Base-by-base conservation (phyloP, 1,284 basidiomycete genomes). In the Ceratobasidium sp. region DNA sequence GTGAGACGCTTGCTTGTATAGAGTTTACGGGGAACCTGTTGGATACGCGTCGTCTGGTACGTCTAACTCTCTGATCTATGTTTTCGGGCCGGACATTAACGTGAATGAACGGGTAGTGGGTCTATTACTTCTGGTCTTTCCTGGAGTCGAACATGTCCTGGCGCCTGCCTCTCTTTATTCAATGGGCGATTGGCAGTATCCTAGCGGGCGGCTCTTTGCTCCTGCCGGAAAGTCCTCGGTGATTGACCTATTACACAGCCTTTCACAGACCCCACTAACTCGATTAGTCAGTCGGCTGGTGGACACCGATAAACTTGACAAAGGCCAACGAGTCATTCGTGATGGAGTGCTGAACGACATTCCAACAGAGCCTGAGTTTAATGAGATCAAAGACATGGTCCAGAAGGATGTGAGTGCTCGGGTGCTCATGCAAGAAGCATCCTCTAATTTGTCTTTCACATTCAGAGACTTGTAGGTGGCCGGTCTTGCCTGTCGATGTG, bases 31-130 rank as follows among this genome's bases (percentile, higher is more conserved):
- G 93, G 77, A 96, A 97, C 83, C 99, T 82, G 88, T 96, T 79
- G 97, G 97, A 66, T 99, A 99, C 84, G 93, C 96, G n/a, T 92
- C 92, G 78, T 97, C 95, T 99, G 80, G 95, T 96, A 87, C 81
- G 94, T 88, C n/a, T 40, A 72, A 80, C 79, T 71, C 33, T 33
- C 33, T 33, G 33, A 33, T 33, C 77, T 72, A 20, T 18, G 46
- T 55, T 68, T 6, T 39, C 61, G 33, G 33, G 33, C 33, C 33
- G 33, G 33, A 33, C 10, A 13, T 39, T 56, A 4, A 42, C 23
- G 23, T 20, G n/a, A 12, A n/a, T 60, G 60, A n/a, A 56, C 71
- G 10, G 70, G 1, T 81, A 96, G 94, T 98, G 97, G 97, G 91
- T 94, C 79, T 97, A 97, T 85, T 99, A 99, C 85, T 94, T 95